Evolutionary conservation across 2,329 filamentous ascomycete species (phyloP), one percentile per base, ranked within the genome.

Genomic region (Elsinoe perseae): DNA sequence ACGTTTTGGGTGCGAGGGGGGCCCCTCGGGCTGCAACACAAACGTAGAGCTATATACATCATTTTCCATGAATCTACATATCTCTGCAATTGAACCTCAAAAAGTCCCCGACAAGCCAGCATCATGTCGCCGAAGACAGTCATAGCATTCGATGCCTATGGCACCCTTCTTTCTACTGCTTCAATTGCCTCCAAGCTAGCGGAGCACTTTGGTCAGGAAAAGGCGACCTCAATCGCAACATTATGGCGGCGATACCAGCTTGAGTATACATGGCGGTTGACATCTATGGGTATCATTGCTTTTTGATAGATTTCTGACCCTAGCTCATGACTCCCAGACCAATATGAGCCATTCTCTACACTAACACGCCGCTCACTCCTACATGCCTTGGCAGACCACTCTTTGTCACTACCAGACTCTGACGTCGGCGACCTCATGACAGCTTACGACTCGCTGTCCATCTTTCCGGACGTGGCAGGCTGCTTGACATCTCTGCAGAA

Each of bases 211-310:
- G 82, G 79, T 5, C 67, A 78, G 27, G 79, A 82, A 4, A 77
- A 78, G 61, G 81, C 83, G 2, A 69, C 74, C 21, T 68, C 69
- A 0, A 75, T 89, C 28, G 80, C 85, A 3, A 68, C 76, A 14
- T 69, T 80, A 64, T 89, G 86, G 80, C 75, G 86, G 56, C 77
- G 78, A 27, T 85, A 85, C 64, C 86, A 90, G 68, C 73, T 90
- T 7, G 86, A 89, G 69, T 91, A 89, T 63, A 88, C 86, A 36
- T 90, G 84, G 84, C 75, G 86, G 53, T 70, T 85, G 61, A 89
- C 84, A 64, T 84, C 81, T 74, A 90, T 90, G 86, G 78, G 86
- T 86, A 72, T 59, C 73, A 69, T 30, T 10, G 16, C 8, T 43
- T 25, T 38, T 9, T 14, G 21, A 32, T 20, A 14, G 7, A 1